Percentiles rank a stretch among this genome's conserved stretches.
Conservation (phyloP, 1,284 basidiomycete species). For the Trichosporon sp. region DNA sequence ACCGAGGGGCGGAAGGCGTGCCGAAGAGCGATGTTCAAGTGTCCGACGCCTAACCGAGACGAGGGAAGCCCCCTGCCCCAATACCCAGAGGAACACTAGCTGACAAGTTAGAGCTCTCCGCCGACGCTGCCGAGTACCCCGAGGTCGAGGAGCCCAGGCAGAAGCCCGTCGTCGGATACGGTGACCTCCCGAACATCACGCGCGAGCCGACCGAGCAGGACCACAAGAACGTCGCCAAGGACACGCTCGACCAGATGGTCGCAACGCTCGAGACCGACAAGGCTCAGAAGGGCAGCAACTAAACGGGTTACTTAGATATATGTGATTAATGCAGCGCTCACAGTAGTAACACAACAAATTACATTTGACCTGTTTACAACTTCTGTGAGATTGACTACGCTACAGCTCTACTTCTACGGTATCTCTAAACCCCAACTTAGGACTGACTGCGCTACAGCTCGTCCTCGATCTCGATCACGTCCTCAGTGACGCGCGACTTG, state of each 20-base stretch:
- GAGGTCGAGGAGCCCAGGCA: not conserved
- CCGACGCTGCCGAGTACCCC: constrained; percentile 7
- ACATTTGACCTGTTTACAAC: not conserved
- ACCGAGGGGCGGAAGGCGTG: too few relatives aligned
- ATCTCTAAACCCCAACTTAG: not conserved
- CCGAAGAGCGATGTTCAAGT: too few relatives aligned
- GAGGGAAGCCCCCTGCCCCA: too few relatives aligned
- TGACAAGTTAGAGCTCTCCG: not conserved
- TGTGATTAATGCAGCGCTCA: constrained; percentile 6
- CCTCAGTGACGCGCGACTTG: not conserved
- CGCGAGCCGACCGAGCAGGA: constrained; percentile 6
- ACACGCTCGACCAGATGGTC: constrained; percentile 8
- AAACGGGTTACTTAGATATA: not conserved
- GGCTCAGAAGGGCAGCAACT: not conserved
- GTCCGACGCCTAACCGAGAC: too few relatives aligned
- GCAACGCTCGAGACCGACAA: constrained; percentile 6
- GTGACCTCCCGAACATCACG: constrained; percentile 4
- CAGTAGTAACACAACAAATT: not conserved
- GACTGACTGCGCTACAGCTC: not conserved
- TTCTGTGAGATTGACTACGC: not conserved
- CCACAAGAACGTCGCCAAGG: not conserved
- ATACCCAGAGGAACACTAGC: not conserved
- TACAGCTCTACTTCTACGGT: not conserved
- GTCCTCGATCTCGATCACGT: not conserved
- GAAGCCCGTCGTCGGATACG: not conserved